A percentile compares a stretch with the other conserved stretches of the same genome.
phyloP scores from a whole-genome alignment of 106 monocot genomes.

The Allium fistulosum region DNA sequence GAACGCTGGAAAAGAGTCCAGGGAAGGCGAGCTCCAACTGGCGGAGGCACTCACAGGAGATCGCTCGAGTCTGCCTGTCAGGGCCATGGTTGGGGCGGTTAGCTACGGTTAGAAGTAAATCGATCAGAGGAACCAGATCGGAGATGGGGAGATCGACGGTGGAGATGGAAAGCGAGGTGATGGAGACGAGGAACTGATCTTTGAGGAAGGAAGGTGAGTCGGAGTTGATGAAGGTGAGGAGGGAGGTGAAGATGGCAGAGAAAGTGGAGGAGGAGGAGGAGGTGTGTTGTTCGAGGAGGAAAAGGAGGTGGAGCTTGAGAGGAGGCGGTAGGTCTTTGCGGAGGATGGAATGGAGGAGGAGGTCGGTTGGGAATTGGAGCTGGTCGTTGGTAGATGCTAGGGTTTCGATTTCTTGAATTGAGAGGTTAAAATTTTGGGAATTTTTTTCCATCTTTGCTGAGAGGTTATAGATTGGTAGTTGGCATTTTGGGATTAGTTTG shows the following conservation, averaged over 20 bases:
- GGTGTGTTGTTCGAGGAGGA: conserved; percentile 30
- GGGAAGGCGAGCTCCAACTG: conserved; percentile 67
- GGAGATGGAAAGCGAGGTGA: conserved; percentile 36
- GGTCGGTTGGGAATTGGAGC: conserved; percentile 31
- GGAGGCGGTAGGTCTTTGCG: conserved; percentile 19
- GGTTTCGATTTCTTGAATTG: conserved; percentile 50
- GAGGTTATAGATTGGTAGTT: too few relatives aligned
- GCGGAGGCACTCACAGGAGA: conserved; percentile 81
- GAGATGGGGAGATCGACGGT: conserved; percentile 12
- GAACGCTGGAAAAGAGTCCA: conserved; percentile 48
- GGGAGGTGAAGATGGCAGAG: conserved; percentile 12
- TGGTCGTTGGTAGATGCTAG: conserved; percentile 53
- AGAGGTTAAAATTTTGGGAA: conserved; percentile 3
- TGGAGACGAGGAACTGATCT: conserved; percentile 42
- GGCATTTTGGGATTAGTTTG: neutral
- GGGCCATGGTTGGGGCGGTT: conserved; percentile 80
- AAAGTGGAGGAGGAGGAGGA: conserved; percentile 19
- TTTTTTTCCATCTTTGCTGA: too few relatives aligned
- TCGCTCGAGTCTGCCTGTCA: conserved; percentile 51
- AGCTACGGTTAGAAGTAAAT: conserved; percentile 44
- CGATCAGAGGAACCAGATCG: conserved; percentile 24
- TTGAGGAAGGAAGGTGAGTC: conserved; percentile 18
- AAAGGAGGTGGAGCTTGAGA: conserved; percentile 33
- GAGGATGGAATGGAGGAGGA: conserved; percentile 40
- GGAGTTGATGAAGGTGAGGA: conserved; percentile 8